phyloP scores from a whole-genome alignment of 2,329 filamentous ascomycete species.

The Cladosporium sp. region DNA sequence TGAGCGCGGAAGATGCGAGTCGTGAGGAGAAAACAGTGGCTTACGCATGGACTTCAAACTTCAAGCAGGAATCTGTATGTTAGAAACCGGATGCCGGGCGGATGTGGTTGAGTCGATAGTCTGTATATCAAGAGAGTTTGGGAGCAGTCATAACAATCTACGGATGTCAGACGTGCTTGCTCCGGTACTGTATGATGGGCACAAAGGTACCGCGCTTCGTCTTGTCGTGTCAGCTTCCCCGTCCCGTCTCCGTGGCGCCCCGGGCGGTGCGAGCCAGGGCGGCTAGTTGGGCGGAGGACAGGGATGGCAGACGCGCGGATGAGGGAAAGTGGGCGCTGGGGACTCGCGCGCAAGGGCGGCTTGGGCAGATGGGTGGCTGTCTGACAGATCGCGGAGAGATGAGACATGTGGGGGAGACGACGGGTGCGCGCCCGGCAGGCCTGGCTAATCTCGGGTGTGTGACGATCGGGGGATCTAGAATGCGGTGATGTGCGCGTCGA shows the following conservation, averaged over 20 bases:
- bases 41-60: no score
- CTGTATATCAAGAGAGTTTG: no score
- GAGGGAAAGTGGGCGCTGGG: conserved; percentile 2
- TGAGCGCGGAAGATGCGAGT: no score
- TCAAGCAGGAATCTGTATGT: no score
- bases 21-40: no score
- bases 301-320: neutral
- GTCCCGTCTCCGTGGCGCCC: conserved; percentile 7
- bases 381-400: conserved; percentile 10
- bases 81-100: no score
- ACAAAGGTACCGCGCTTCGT: no score
- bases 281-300: neutral
- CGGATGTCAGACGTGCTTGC: no score
- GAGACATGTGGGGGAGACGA: conserved; percentile 1
- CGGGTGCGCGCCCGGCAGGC: neutral
- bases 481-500: no score
- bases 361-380: neutral
- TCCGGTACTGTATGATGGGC: no score
- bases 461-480: conserved; percentile 11
- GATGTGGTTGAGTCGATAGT: no score
- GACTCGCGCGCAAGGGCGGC: neutral
- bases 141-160: no score
- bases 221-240: neutral
- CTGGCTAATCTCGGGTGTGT: conserved; percentile 1
- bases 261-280: conserved; percentile 1